Evolutionary conservation across 306 rosid genomes (phyloP).

Genomic region (Fagus crenata): DNA sequence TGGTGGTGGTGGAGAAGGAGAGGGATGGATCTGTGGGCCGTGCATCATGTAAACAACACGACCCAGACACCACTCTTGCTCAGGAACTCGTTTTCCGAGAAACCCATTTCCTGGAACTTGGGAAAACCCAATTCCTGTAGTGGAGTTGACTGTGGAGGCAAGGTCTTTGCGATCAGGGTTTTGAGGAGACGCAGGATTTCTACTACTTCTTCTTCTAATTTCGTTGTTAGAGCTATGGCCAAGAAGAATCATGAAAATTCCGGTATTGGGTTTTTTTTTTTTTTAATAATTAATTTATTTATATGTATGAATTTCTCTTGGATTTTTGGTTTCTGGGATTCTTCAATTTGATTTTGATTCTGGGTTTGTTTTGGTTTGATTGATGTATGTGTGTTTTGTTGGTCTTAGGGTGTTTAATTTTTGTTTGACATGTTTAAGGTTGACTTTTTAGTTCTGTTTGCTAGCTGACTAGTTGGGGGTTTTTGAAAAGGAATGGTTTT

Average conservation of each 20-base stretch:
- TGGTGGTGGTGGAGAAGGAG: not conserved
- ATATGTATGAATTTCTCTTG: constrained; percentile 4
- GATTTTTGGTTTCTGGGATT: constrained; percentile 3
- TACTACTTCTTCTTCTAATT: constrained; percentile 36
- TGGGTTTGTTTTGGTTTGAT: not conserved
- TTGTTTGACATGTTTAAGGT: not conserved
- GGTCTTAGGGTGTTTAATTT: not conserved
- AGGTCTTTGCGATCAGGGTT: constrained; percentile 45
- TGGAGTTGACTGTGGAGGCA: constrained; percentile 36
- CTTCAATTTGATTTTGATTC: not conserved
- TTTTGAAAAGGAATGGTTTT: not conserved
- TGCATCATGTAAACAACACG: constrained; percentile 51
- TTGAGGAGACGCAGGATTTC: constrained; percentile 44
- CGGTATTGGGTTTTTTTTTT: constrained; percentile 1
- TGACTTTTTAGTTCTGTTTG: constrained; percentile 16
- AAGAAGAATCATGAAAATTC: constrained; percentile 67
- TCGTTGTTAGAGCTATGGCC: constrained; percentile 53
- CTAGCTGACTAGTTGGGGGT: not conserved
- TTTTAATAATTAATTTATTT: constrained; percentile 50
- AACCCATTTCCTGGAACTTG: constrained; percentile 44
- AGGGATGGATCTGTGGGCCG: constrained; percentile 74
- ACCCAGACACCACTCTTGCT: constrained; percentile 38
- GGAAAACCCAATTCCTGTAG: constrained; percentile 39
- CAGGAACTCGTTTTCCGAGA: constrained; percentile 44
- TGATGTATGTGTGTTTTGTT: not conserved